Evolutionary conservation across 495 filamentous ascomycete species (phyloP), one percentile per base, ranked within the genome.

Genomic region (Ramalina intermedia): DNA sequence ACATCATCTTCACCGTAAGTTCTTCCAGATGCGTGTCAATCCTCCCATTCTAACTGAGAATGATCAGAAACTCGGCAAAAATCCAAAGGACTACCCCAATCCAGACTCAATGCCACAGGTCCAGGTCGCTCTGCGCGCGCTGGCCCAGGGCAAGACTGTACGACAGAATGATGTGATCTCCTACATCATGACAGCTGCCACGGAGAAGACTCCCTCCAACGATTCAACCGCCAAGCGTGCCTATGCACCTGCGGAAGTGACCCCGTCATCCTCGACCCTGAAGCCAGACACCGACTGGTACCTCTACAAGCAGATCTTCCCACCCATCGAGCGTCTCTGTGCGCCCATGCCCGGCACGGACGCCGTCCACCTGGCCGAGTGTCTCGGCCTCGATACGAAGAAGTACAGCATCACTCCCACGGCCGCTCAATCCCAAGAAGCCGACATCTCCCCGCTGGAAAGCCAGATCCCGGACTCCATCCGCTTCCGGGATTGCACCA

Each of bases 301-400:
- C 64, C 78, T 98, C 29, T 79, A 86, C 66, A 98, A 98, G 69
- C 91, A 98, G 62, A 95, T 98, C 46, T 91, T 98, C 67, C 91
- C 91, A 6, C 91, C 93, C 2, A 94, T 98, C 47, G 91, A 98
- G 69, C 87, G 91, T 74, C 79, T 98, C 24, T 98, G 91, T 62
- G 93, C 87, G 41, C 93, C 91, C 37, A 94, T 98, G 51, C 78
- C 80, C 27, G 90, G 91, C 41, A 98, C 91, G 13, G 87, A 94
- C 56, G 79, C 88, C 37, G 71, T 83, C 7, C 82, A 87, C 50
- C 74, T 98, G 2, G 91, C 91, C 7, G 88, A 94, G 61, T 94
- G 89, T 58, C 76, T 98, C 27, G 91, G 91, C 29, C 80, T 98
- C 23, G 91, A 98, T 62, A 75, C 81, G 24, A 76, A 78, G 50